Conservation (phyloP, 139 green algal species). For the Eudorina sp. region DNA sequence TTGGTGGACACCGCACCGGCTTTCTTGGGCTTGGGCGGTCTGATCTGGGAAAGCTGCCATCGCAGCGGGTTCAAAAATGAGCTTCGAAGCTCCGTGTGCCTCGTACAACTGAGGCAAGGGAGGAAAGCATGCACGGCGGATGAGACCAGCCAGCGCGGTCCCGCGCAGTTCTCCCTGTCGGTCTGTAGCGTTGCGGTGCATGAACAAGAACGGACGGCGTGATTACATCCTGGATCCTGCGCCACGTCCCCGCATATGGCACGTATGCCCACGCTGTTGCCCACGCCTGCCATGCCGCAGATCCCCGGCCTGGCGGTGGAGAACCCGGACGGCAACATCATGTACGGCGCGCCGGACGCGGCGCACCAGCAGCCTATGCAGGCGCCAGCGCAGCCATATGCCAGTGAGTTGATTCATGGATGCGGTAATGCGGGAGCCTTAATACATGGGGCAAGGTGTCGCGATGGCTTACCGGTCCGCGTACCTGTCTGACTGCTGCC, state of each 20-base stretch:
- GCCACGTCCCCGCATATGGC: neutral
- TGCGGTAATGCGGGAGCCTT: no score
- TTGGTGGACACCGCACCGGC: neutral
- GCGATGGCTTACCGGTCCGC: no score
- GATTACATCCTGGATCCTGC: neutral
- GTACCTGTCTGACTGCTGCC: no score
- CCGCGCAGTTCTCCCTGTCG: neutral
- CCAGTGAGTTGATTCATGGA: no score
- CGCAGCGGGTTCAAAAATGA: neutral
- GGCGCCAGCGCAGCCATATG: no score
- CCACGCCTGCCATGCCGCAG: neutral
- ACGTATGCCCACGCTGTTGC: neutral
- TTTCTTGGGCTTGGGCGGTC: neutral
- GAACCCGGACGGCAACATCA: conserved; percentile 49
- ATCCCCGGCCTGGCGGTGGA: conserved; percentile 31
- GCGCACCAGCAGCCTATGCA: neutral
- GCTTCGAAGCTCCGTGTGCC: neutral
- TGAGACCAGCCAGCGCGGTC: no score
- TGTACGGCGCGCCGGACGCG: conserved; percentile 36
- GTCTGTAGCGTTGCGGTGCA: neutral
- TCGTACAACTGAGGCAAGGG: neutral
- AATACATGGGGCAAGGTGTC: no score
- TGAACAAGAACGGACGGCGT: neutral
- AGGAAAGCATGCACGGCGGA: no score
- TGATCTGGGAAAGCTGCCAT: neutral